A percentile compares a stretch with the other conserved stretches of the same genome.
Conservation (phyloP, 2,329 filamentous ascomycete species). For the Xylariaceae sp. region DNA sequence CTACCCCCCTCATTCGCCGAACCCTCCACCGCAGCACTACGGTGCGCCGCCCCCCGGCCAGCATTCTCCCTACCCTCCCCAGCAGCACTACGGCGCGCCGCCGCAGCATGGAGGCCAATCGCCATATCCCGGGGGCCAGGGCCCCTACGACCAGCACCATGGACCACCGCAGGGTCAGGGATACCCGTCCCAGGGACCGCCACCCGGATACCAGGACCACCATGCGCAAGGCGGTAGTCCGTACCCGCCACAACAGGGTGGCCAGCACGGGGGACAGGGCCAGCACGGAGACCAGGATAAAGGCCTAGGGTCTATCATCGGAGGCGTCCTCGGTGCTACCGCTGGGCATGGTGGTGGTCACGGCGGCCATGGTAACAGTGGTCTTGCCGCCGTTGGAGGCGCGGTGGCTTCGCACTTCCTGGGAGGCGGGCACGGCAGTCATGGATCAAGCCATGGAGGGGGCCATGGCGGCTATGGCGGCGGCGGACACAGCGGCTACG, state of each 20-base stretch:
- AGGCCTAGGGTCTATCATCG: conserved; percentile 20
- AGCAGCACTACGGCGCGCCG: conserved; percentile 11
- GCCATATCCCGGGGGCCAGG: too few relatives aligned
- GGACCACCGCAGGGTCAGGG: too few relatives aligned
- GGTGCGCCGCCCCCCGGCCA: conserved; percentile 17
- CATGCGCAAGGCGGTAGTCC: conserved; percentile 10
- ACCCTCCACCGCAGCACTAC: conserved; percentile 9
- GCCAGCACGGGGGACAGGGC: conserved; percentile 1
- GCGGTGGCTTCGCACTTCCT: conserved; percentile 19
- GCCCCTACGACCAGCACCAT: too few relatives aligned
- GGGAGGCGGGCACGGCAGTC: conserved; percentile 9
- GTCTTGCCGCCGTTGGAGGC: conserved; percentile 17
- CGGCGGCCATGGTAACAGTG: conserved; percentile 5
- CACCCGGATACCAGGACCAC: conserved; percentile 11
- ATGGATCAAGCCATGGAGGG: conserved; percentile 7
- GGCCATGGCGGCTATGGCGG: conserved; percentile 1
- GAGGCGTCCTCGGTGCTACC: conserved; percentile 13
- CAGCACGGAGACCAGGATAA: conserved; percentile 15
- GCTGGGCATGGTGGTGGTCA: not conserved
- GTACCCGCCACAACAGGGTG: conserved; percentile 15
- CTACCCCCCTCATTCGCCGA: conserved; percentile 11
- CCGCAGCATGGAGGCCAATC: too few relatives aligned
- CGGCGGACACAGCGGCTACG: not conserved
- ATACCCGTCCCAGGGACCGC: conserved; percentile 7
- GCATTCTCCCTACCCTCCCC: conserved; percentile 19